Percentiles rank a stretch among this genome's conserved stretches.
phyloP scores from a whole-genome alignment of 352 stramenopile genomes.

The Ophiocytium majus region DNA sequence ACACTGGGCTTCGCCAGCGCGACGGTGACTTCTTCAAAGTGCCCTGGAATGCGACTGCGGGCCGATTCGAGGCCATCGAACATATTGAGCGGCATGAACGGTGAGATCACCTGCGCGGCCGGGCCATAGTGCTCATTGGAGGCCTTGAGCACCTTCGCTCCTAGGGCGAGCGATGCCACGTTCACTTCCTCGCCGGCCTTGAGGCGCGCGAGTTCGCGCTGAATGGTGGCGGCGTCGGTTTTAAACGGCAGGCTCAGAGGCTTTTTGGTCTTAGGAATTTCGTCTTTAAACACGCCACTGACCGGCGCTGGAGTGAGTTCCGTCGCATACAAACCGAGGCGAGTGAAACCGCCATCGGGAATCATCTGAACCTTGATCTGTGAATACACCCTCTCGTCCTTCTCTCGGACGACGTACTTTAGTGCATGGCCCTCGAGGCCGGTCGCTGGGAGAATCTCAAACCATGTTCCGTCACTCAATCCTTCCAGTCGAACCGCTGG shows the following conservation, averaged over 20 bases:
- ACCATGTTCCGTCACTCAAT: background rate
- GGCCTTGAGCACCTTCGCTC: background rate
- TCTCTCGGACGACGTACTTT: background rate
- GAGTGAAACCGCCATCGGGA: background rate
- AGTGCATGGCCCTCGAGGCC: background rate
- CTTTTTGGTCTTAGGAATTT: constrained; percentile 2
- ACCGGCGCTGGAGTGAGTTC: background rate
- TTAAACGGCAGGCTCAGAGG: background rate
- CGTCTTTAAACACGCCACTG: background rate
- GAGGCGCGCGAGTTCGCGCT: no score
- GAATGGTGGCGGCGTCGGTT: background rate
- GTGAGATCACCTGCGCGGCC: background rate
- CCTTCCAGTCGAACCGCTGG: background rate
- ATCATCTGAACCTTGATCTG: background rate
- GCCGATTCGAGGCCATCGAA: constrained; percentile 3
- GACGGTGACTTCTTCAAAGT: background rate
- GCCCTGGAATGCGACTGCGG: background rate
- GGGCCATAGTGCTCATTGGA: background rate
- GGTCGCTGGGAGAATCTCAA: background rate
- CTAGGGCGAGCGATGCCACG: background rate
- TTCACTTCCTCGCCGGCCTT: background rate
- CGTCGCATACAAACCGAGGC: background rate
- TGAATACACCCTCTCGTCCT: background rate
- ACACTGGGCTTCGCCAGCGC: background rate
- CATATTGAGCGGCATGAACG: background rate